Evolutionary conservation across 345 rosid genomes (phyloP).

Genomic region (Euphorbia peplus): DNA sequence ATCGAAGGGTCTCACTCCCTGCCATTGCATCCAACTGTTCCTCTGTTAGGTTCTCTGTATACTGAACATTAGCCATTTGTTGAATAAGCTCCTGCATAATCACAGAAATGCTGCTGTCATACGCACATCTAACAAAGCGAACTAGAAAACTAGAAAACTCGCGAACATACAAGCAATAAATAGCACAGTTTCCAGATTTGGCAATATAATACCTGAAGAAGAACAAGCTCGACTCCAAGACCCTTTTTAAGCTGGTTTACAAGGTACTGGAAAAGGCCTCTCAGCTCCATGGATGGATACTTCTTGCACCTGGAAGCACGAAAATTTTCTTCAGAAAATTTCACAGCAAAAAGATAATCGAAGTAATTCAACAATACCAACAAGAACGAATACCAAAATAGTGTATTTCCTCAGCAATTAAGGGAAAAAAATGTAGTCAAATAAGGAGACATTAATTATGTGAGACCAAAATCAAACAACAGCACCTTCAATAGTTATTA

Average conservation of each 20-base stretch:
- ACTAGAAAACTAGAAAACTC: too few species aligned
- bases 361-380: not conserved
- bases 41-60: constrained; percentile 95
- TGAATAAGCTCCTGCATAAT: constrained; percentile 82
- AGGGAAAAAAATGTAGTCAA: not conserved
- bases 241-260: constrained; percentile 96
- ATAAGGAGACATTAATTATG: not conserved
- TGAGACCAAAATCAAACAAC: not conserved
- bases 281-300: constrained; percentile 96
- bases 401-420: not conserved
- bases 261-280: constrained; percentile 98
- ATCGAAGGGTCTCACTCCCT: constrained; percentile 95
- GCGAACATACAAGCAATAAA: constrained; percentile 18
- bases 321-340: constrained; percentile 15
- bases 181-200: constrained; percentile 17
- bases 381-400: not conserved
- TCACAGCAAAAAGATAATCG: not conserved
- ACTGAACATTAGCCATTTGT: constrained; percentile 99
- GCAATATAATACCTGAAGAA: constrained; percentile 68
- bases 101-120: constrained; percentile 26
- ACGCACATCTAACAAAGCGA: not conserved
- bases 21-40: constrained; percentile 99
- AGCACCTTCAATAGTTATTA: not conserved
- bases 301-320: constrained; percentile 75
- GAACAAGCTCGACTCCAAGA: constrained; percentile 94